Evolutionary conservation across 1,284 basidiomycete genomes (phyloP).

Genomic region (Cystobasidium sp.): DNA sequence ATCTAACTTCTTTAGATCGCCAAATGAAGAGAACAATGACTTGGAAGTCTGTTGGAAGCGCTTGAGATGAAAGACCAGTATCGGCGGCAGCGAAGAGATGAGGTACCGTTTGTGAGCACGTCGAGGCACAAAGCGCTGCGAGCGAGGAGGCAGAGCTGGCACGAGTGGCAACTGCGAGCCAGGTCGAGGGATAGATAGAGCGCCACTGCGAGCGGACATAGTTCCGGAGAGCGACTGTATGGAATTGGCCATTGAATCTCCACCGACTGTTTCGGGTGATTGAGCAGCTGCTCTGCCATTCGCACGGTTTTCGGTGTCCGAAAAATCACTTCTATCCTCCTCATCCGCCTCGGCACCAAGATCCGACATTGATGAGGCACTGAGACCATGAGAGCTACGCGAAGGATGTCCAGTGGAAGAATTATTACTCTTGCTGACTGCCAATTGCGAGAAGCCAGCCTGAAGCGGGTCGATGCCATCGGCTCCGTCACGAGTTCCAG

Average conservation of each 20-base stretch:
- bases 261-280: background rate
- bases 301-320: slow-evolving; percentile 1
- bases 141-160: slow-evolving; percentile 43
- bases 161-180: background rate
- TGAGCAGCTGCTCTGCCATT: background rate
- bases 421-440: background rate
- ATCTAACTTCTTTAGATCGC: slow-evolving; percentile 78
- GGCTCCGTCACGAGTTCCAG: background rate
- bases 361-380: slow-evolving; percentile 20
- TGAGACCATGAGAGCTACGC: background rate
- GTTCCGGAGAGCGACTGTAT: background rate
- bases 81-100: slow-evolving; percentile 75
- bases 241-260: background rate
- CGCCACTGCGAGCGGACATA: background rate
- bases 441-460: background rate
- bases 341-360: slow-evolving; percentile 47
- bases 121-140: slow-evolving; percentile 65
- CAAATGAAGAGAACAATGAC: slow-evolving; percentile 62
- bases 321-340: slow-evolving; percentile 49
- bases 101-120: slow-evolving; percentile 92
- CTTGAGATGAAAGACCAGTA: slow-evolving; percentile 90
- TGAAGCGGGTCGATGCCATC: background rate
- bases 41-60: slow-evolving; percentile 78
- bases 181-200: too few relatives aligned
- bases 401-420: slow-evolving; percentile 19